Base-by-base conservation (phyloP, 257 asterid genomes). In the Eucommia ulmoides region DNA sequence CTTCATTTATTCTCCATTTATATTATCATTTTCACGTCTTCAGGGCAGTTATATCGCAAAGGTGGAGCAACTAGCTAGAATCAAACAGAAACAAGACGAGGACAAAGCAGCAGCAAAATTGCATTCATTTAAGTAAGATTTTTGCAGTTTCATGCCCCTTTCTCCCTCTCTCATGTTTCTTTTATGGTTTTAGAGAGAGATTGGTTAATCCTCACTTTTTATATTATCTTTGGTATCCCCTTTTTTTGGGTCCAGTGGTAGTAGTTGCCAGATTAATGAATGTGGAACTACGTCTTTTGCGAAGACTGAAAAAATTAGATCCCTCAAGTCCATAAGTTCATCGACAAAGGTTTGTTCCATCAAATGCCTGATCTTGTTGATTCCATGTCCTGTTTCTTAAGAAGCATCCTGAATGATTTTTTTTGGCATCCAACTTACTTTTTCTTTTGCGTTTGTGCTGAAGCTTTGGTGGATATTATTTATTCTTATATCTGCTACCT, bases 91-190 rank as follows among this genome's bases (percentile, higher is more conserved):
- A 58, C 96, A 80, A 64, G 93, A 82, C 58, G 94, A 82, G 53
- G 84, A 89, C 44, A 85, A 70, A 68, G 64, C 65, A 54, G 63
- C 79, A 0, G 84, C 80, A 45, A 77, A 78, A 59, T 72, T 85
- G 73, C 96, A 82, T 65, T 82, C 96, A n/a, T 89, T 80, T 57
- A 66, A 77, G 97, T 87, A 73, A 55, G 79, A 67, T 50, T 60
- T 17, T 55, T 33, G 17, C 22, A 54, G n/a, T 10, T 1, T 4
- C 44, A 35, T 35, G 44, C n/a, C 16, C 11, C 15, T n/a, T n/a
- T n/a, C n/a, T n/a, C n/a, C n/a, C n/a, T n/a, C n/a, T n/a, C n/a
- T n/a, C n/a, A n/a, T n/a, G n/a, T n/a, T n/a, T n/a, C n/a, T n/a
- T n/a, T n/a, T n/a, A n/a, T n/a, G n/a, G n/a, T n/a, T n/a, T n/a